Evolutionary conservation across 2,329 filamentous ascomycete species (phyloP), one percentile per base, ranked within the genome.

Genomic region (Dactylellina haptotyla): DNA sequence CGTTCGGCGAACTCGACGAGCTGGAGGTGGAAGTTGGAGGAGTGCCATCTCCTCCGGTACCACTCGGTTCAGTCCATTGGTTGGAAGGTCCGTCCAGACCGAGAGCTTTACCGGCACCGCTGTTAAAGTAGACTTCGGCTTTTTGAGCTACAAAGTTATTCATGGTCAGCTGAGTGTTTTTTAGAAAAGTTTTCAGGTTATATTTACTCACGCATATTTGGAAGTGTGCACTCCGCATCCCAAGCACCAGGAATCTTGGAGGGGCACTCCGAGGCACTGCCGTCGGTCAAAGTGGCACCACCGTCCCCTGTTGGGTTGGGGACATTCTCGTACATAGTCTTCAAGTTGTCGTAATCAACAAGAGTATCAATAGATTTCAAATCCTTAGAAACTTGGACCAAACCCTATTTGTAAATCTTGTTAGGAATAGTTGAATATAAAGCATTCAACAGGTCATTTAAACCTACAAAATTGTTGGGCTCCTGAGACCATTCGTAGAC

Each of bases 401-500:
- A 72, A 37, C 76, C 64, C 59, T 72, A 25, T 58, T 58, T 18
- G 16, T 30, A 23, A 18, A n/a, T 50, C 25, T 18, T 50, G 53
- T 64, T 45, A 63, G 20, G 16, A 28, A n/a, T 16, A 34, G 6
- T 26, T 53, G 1, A 46, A 12, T 1, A 10, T 9, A 50, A 32
- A 25, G 10, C 1, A 14, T 30, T 14, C 16, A 26, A 32, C 14
- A 45, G 51, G 9, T 14, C 20, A 34, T 16, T 14, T 6, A 41
- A 57, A 43, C 61, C n/a, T 59, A 72, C 94, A 81, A 88, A 98
- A 48, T 89, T 85, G 83, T 89, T 92, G 74, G 85, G 85, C 82
- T 96, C 92, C 79, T 90, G 83, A 8, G 90, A 89, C 84, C 97
- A 99, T 83, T 98, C 93, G 83, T 97, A 99, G 81, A 97, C 91